phyloP scores from a whole-genome alignment of 768 basidiomycete genomes.

The Boletus barrowsii region DNA sequence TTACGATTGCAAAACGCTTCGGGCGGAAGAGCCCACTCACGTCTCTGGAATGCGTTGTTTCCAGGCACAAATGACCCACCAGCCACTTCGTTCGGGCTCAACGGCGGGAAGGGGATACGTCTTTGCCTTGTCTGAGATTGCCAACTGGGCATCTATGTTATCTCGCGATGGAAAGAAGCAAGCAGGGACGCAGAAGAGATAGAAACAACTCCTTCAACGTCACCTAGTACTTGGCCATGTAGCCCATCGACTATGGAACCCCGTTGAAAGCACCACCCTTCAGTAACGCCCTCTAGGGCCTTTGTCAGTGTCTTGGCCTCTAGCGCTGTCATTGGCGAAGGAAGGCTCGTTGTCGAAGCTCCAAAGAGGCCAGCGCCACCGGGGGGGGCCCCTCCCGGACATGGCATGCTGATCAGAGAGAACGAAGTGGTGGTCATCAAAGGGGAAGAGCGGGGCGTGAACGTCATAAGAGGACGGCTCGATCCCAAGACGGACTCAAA shows the following conservation, averaged over 20 bases:
- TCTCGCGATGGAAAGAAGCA: conserved; percentile 20
- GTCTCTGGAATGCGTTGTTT: too few species aligned
- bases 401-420: conserved; percentile 23
- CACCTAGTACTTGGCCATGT: too few species aligned
- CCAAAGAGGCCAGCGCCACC: conserved; percentile 7
- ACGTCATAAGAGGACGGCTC: conserved; percentile 28
- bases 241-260: too few species aligned
- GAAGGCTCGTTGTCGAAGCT: neutral
- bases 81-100: too few species aligned
- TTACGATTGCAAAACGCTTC: conserved; percentile 31
- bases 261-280: too few species aligned
- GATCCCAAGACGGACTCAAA: conserved; percentile 11
- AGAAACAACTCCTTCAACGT: too few species aligned
- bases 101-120: conserved; percentile 27
- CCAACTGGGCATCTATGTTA: conserved; percentile 26
- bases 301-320: too few species aligned
- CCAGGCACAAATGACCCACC: too few species aligned
- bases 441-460: conserved; percentile 26
- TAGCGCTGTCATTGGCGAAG: conserved; percentile 24
- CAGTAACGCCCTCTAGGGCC: too few species aligned
- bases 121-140: conserved; percentile 31
- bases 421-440: conserved; percentile 26
- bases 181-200: too few species aligned
- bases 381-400: too few species aligned
- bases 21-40: too few species aligned